Evolutionary conservation across 2,329 filamentous ascomycete genomes (phyloP).

Genomic region (Stagonosporopsis tanaceti): DNA sequence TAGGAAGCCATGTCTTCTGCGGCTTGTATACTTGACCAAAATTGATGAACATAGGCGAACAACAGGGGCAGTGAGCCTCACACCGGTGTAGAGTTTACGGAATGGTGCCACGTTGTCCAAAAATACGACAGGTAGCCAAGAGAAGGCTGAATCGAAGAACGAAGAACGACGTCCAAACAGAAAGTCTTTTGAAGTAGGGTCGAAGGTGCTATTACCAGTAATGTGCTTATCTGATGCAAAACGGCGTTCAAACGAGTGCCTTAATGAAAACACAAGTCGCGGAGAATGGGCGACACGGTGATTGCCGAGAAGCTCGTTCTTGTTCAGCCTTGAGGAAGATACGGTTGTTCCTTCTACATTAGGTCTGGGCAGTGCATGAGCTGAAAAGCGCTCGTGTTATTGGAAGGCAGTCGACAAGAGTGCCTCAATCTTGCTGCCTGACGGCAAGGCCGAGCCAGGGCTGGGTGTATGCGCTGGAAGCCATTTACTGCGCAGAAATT

Average conservation of each 20-base stretch:
- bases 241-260: neutral
- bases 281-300: neutral
- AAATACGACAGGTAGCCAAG: neutral
- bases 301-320: neutral
- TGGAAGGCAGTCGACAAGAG: neutral
- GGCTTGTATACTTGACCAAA: slow-evolving; percentile 2
- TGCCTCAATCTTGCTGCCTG: neutral
- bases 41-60: slow-evolving; percentile 5
- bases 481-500: neutral
- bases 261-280: neutral
- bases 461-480: neutral
- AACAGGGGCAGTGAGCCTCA: slow-evolving; percentile 4
- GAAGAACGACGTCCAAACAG: neutral
- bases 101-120: neutral
- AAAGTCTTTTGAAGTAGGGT: neutral
- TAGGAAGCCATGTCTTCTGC: slow-evolving; percentile 1
- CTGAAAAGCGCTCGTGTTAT: slow-evolving; percentile 7
- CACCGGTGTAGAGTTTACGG: slow-evolving; percentile 3
- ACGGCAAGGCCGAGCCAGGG: neutral
- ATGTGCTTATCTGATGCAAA: neutral
- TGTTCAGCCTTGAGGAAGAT: neutral
- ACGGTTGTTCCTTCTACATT: neutral
- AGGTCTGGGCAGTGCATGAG: slow-evolving; percentile 8
- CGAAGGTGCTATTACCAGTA: neutral
- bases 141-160: neutral